phyloP scores from a whole-genome alignment of 139 green algal genomes.

The Auxenochlorella pyrenoidosa region DNA sequence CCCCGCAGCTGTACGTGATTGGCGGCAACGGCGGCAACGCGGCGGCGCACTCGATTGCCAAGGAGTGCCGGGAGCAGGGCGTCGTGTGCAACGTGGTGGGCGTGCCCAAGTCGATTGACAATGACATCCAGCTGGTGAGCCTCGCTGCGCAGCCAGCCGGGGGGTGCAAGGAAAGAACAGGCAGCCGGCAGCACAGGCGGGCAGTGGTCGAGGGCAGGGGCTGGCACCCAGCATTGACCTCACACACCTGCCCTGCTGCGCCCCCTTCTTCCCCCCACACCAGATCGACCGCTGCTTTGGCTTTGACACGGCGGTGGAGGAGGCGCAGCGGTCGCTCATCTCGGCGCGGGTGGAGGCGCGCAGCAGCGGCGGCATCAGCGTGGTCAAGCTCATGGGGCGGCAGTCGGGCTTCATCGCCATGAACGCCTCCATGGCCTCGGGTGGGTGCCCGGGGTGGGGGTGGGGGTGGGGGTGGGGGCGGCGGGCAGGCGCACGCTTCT shows the following conservation, averaged over 20 bases:
- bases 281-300: slow-evolving; percentile 77
- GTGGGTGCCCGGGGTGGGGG: not conserved
- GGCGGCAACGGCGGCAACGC: slow-evolving; percentile 90
- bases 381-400: slow-evolving; percentile 99
- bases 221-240: not conserved
- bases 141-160: not conserved
- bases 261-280: not conserved
- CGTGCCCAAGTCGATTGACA: slow-evolving; percentile 99
- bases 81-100: slow-evolving; percentile 87
- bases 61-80: slow-evolving; percentile 77
- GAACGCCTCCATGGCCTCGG: slow-evolving; percentile 90
- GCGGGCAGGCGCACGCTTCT: not conserved
- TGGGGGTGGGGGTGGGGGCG: not conserved
- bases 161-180: too few species aligned
- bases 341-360: slow-evolving; percentile 94
- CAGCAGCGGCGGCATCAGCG: slow-evolving; percentile 84
- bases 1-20: slow-evolving; percentile 77
- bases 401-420: slow-evolving; percentile 98
- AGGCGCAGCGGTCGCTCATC: slow-evolving; percentile 93
- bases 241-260: not conserved
- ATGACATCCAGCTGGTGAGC: slow-evolving; percentile 91
- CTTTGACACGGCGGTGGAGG: slow-evolving; percentile 98
- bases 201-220: too few species aligned
- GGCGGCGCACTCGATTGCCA: slow-evolving; percentile 82
- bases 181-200: too few species aligned